Evolutionary conservation across 2,329 filamentous ascomycete genomes (phyloP).

Genomic region (Coniochaeta ligniaria): DNA sequence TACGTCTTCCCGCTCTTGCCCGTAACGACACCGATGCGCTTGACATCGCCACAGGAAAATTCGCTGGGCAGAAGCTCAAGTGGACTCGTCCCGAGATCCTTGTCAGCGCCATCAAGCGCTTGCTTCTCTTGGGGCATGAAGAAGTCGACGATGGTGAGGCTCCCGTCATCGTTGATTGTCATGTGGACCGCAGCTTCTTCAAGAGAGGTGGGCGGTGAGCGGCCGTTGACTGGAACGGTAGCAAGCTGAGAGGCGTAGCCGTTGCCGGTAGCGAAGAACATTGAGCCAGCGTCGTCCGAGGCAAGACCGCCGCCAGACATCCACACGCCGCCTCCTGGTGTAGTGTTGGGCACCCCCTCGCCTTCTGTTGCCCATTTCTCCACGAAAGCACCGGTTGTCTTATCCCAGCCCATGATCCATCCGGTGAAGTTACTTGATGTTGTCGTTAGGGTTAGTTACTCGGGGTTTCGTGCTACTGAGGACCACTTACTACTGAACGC

Average conservation of each 20-base stretch:
- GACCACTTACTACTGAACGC: constrained; percentile 29
- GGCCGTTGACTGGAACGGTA: constrained; percentile 33
- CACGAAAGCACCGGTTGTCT: constrained; percentile 33
- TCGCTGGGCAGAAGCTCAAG: constrained; percentile 33
- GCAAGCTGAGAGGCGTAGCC: constrained; percentile 38
- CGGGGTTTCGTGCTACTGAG: neutral
- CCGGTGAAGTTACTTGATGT: constrained; percentile 34
- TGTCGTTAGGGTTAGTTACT: neutral
- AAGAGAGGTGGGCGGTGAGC: constrained; percentile 33
- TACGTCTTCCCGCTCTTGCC: constrained; percentile 44
- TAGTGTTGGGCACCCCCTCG: constrained; percentile 28
- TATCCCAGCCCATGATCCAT: constrained; percentile 40
- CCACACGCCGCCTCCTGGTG: constrained; percentile 36
- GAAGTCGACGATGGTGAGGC: constrained; percentile 35
- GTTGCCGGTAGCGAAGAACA: constrained; percentile 41
- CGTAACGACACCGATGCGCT: constrained; percentile 40
- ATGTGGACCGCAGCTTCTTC: constrained; percentile 43
- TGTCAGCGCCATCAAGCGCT: constrained; percentile 40
- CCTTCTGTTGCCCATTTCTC: constrained; percentile 36
- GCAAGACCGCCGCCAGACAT: constrained; percentile 41
- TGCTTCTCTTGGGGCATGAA: constrained; percentile 44
- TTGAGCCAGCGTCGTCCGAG: constrained; percentile 35
- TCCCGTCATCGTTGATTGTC: constrained; percentile 34
- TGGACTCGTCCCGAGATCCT: constrained; percentile 38
- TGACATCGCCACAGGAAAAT: constrained; percentile 34